A percentile compares a stretch with the other conserved stretches of the same genome.
phyloP scores from a whole-genome alignment of 345 rosid species.

The Excoecaria cochinchinensis region DNA sequence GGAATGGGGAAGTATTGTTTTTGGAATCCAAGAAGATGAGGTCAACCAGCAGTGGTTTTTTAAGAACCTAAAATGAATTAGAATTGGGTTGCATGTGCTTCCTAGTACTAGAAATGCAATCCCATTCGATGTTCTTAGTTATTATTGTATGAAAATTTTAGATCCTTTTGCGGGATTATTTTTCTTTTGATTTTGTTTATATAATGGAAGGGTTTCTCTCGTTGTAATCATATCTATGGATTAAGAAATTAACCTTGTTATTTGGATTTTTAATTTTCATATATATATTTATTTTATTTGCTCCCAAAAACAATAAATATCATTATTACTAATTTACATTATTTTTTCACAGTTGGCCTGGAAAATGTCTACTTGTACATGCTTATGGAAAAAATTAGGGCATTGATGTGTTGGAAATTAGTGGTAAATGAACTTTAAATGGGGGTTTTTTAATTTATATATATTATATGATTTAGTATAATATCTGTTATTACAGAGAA shows the following conservation, averaged over 20 bases:
- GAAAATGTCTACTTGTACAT: background rate
- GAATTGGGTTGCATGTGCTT: slow-evolving; percentile 15
- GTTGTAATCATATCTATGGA: background rate
- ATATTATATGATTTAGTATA: background rate
- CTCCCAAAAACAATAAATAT: background rate
- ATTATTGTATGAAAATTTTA: background rate
- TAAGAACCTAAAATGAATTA: slow-evolving; percentile 2
- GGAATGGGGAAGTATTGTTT: background rate
- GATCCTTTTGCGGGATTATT: background rate
- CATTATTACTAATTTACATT: background rate
- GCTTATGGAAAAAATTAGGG: background rate
- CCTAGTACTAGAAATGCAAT: slow-evolving; percentile 5
- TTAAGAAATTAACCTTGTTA: background rate
- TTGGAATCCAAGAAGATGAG: slow-evolving; percentile 16
- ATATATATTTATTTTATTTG: background rate
- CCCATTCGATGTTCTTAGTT: background rate
- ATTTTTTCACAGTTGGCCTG: background rate
- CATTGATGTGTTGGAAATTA: background rate
- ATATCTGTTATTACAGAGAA: background rate
- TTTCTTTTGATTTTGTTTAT: background rate
- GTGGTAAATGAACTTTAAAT: background rate
- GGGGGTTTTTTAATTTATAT: background rate
- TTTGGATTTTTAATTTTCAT: background rate
- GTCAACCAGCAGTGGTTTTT: background rate
- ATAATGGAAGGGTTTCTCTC: background rate